Base-by-base conservation (phyloP, 129 eudicot genomes). In the Helianthus tuberosus region DNA sequence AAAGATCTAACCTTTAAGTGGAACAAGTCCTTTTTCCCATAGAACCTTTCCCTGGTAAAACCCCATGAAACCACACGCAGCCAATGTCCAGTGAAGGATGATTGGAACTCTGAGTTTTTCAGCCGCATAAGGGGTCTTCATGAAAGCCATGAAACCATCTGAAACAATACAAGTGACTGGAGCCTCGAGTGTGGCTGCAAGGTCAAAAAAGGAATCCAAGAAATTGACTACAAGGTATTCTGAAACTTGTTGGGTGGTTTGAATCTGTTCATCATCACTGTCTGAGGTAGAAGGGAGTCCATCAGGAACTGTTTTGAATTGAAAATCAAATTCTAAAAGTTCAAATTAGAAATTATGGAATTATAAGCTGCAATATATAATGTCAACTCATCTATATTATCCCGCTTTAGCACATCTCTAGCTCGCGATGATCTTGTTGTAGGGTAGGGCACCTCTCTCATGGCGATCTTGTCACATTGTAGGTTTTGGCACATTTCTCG, bases 21-120 rank as follows among this genome's bases (percentile, higher is more conserved):
- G 78, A 39, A 74, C 64, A 11, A 64, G 52, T 64, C n/a, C 78
- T 63, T 74, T 74, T 55, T 74, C 72, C 71, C 51, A 16, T 13
- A 74, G 29, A 64, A 74, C 72, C 52, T 74, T 74, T 0, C 36
- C 54, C 16, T 64, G 78, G 44, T 74, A 74, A 55, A 65, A 79
- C 54, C 70, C 79, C 66, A 79, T 79, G 61, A 79, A 79, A 4
- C 73, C 79, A 58, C 70, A 73, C 0, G 79, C 83, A 46, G 79
- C 70, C 16, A 70, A 3, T 12, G 82, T 78, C 76, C 76, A 78
- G 66, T 44, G 63, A 48, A 78, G 71, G 3, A 66, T 25, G 41
- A 79, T 54, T 1, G 83, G 83, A 17, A 79, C 36, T 3, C 15
- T 36, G 5, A 79, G 74, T 55, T 65, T 75, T 38, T 73, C 79